A percentile compares a stretch with the other conserved stretches of the same genome.
These are phyloP conservation scores for Naganishia vishniacii DNA, from an alignment of 768 basidiomycete species.

Conservation along the genomic window DNA sequence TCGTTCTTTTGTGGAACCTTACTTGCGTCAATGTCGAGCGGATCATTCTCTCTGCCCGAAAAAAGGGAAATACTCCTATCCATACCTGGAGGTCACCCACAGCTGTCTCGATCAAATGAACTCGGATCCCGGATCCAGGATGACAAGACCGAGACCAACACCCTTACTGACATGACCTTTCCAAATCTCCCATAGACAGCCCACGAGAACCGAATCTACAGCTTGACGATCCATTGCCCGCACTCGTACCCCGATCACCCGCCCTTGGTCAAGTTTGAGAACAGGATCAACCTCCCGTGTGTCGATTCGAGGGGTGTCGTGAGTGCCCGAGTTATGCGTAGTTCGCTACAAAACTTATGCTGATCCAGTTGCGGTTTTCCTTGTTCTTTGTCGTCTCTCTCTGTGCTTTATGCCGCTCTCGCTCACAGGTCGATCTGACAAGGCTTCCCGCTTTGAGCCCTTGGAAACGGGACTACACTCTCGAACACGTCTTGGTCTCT, in stretches of 20 bases:
- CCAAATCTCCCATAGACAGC: constrained; percentile 61
- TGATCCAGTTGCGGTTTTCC: neutral
- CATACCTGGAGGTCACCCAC: too few species aligned
- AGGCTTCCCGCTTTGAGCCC: constrained; percentile 66
- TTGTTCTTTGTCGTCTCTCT: neutral
- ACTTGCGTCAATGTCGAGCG: too few species aligned
- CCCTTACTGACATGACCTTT: neutral
- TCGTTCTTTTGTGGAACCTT: too few species aligned
- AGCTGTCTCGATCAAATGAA: too few species aligned
- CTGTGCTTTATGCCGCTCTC: neutral
- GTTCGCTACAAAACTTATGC: neutral
- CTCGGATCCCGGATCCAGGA: neutral
- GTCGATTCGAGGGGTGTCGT: constrained; percentile 66
- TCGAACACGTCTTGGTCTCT: constrained; percentile 87
- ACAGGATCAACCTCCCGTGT: constrained; percentile 87
- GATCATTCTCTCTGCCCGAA: too few species aligned
- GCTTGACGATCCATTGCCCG: constrained; percentile 80
- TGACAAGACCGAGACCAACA: too few species aligned
- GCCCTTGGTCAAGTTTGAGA: constrained; percentile 77
- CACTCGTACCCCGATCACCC: constrained; percentile 67
- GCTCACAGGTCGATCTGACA: constrained; percentile 59
- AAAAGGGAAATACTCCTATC: too few species aligned
- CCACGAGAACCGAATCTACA: constrained; percentile 98
- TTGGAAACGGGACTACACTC: constrained; percentile 71
- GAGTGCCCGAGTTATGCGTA: constrained; percentile 19